A percentile compares a stretch with the other conserved stretches of the same genome.
These are phyloP conservation scores for Dichomitus squalens DNA, from an alignment of 1,284 basidiomycete species.

Conservation along the genomic window DNA sequence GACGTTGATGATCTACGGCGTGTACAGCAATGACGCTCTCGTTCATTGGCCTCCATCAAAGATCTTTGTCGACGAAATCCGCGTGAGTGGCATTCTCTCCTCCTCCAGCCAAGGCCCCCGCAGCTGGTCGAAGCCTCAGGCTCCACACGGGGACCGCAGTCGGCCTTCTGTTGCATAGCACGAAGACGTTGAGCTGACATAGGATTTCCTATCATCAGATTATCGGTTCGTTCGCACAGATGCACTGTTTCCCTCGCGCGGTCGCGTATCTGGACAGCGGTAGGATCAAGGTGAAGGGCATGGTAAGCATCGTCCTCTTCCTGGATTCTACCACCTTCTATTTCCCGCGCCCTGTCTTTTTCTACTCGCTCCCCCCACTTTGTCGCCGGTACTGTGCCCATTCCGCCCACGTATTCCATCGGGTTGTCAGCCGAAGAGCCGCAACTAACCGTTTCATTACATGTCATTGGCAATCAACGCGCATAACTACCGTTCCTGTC, in stretches of 20 bases:
- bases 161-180: no score
- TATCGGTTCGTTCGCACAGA: constrained; percentile 85
- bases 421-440: not conserved
- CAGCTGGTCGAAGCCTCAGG: not conserved
- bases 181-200: not conserved
- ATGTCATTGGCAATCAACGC: not conserved
- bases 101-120: not conserved
- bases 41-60: constrained; percentile 85
- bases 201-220: constrained; percentile 49
- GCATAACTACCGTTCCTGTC: not conserved
- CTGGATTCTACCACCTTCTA: not conserved
- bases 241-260: constrained; percentile 85
- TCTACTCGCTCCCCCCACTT: not conserved
- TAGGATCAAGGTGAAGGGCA: constrained; percentile 81
- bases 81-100: constrained; percentile 41
- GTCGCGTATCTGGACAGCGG: constrained; percentile 87
- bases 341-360: not conserved
- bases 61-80: constrained; percentile 88
- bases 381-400: not conserved
- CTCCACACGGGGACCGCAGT: no score
- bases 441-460: not conserved
- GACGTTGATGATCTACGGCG: constrained; percentile 73
- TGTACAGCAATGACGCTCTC: constrained; percentile 72
- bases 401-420: not conserved
- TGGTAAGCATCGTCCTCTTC: constrained; percentile 47